Evolutionary conservation across 176 grass and related monocot genomes (phyloP), one percentile per base, ranked within the genome.

Genomic region (Oryza officinalis): DNA sequence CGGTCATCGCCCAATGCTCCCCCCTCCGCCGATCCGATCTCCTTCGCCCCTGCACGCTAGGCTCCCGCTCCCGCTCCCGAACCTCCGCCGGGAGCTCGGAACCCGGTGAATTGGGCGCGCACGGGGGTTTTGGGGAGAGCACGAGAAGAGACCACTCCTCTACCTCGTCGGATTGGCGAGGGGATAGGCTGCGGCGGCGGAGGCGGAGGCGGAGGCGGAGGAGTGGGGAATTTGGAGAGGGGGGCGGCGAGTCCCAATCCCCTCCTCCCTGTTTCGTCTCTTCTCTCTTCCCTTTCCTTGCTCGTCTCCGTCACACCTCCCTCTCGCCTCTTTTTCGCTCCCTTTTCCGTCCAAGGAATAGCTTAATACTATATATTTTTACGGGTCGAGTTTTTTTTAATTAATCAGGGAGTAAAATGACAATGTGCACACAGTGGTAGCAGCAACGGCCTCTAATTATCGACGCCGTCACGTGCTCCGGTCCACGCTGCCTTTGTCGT

Each of bases 201-300:
- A 0, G 64, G 72, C 59, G 70, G 72, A 13, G 32, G 32, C 32
- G 32, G 33, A 2, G 67, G 82, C 0, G 82, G 79, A 31, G 80
- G 75, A 80, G 69, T 54, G 75, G 80, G 80, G 74, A 86, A 86
- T 86, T 90, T 63, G 79, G 83, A 72, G 74, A 67, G 66, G 47
- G 79, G 26, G 74, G 83, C 60, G 88, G 80, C 69, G 80, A 85
- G 67, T 89, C 89, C 87, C 84, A 87, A 75, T 90, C 81, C 87
- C 66, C 23, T 72, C 72, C 65, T 77, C 13, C 81, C 43, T 77
- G 40, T 80, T 65, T 76, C 79, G 81, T 84, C 81, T 82, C 80
- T 66, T 72, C 76, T 74, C 38, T 84, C 67, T 57, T 22, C 52
- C 59, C 69, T 70, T 49, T 9, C 63, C 80, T 85, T 76, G 32